Base-by-base conservation (phyloP, 345 rosid species). In the Atalantia buxifolia region DNA sequence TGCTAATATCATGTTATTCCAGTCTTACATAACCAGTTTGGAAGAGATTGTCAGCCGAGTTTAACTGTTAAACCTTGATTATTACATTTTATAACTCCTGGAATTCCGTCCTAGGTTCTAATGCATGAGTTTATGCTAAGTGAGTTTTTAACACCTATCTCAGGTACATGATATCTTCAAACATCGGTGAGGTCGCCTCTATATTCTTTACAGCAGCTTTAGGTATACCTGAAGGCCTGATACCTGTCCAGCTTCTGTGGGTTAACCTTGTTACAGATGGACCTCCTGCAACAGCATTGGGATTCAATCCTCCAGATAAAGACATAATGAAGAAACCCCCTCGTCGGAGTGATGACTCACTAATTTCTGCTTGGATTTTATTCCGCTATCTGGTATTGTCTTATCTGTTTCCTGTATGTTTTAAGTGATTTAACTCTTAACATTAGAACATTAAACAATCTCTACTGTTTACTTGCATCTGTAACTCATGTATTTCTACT, bases 141-240 rank as follows among this genome's bases (percentile, higher is more conserved):
- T n/a, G 69, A 33, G 50, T 12, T 76, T 53, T 55, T 65, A 10
- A 57, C 45, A 13, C 19, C 69, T 63, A 61, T 57, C 83, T 42
- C 83, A 92, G 96, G 91, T 92, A 90, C 86, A 92, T 92, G 96
- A 92, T 92, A 76, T 92, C 96, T 62, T 92, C 96, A 67, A 92
- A 92, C 76, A 90, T 92, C 19, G 96, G 96, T 2, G 96, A 92
- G 89, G 96, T 92, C 12, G 93, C 90, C 31, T 90, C 91, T 13
- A 92, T 92, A 79, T 92, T 92, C 71, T 76, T 92, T 53, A 92
- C 96, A 2, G 93, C 96, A 21, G 96, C 96, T 33, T 81, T 92
- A 75, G 93, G 96, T 35, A 92, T 92, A 76, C 96, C 96, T 1
- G 96, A 92, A 78, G 91, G 92, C 76, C 82, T 92, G 86, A 89